These are phyloP conservation scores for Crotalaria pallida DNA, from an alignment of 306 rosid species.

Conservation along the genomic window DNA sequence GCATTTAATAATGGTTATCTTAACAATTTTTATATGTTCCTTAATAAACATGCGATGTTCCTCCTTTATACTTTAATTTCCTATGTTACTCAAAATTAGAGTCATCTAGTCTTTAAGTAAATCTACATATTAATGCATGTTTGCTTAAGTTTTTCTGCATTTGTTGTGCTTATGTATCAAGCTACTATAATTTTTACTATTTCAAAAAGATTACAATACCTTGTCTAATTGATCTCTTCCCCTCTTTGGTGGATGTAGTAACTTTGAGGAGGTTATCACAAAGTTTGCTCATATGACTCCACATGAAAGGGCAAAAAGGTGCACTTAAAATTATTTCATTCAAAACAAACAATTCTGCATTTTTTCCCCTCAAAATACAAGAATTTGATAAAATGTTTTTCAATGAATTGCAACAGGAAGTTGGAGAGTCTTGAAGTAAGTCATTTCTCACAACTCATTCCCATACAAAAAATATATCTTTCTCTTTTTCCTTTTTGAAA, in stretches of 20 bases:
- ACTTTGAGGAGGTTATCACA: constrained; percentile 65
- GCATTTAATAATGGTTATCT: not conserved
- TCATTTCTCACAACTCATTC: constrained; percentile 17
- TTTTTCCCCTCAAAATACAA: not conserved
- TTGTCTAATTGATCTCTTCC: not conserved
- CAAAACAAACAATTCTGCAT: not conserved
- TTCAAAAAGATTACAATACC: not conserved
- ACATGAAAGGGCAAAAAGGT: constrained; percentile 81
- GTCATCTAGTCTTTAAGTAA: not conserved
- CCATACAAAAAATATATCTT: not conserved
- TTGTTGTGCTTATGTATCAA: not conserved
- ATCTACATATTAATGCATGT: not conserved
- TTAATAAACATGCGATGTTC: not conserved
- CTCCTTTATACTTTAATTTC: not conserved
- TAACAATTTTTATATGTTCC: not conserved
- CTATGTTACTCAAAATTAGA: not conserved
- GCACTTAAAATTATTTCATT: not conserved
- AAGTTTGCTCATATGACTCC: constrained; percentile 77
- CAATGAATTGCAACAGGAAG: constrained; percentile 56
- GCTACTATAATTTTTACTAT: not conserved
- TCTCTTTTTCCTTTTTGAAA: not conserved
- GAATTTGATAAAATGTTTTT: constrained; percentile 14
- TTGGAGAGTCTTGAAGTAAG: constrained; percentile 86
- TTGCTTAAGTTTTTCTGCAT: not conserved
- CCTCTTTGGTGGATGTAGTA: constrained; percentile 25